phyloP scores from a whole-genome alignment of 2,329 filamentous ascomycete genomes.

The Penicillium sp. region DNA sequence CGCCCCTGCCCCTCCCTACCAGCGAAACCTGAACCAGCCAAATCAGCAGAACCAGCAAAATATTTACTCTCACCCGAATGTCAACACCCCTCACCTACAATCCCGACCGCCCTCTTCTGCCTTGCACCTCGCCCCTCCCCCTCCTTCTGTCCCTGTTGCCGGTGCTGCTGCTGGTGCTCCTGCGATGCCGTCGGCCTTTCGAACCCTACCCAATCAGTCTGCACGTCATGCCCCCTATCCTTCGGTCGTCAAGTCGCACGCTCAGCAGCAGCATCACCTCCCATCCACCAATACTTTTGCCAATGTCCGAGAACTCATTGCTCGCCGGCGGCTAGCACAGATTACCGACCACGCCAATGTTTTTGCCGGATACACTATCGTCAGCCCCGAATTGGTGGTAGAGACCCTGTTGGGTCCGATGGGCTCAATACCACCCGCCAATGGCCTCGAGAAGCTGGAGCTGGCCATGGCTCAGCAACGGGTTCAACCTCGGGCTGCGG shows the following conservation, averaged over 20 bases:
- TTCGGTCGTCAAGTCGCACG: slow-evolving; percentile 30
- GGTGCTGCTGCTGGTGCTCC: slow-evolving; percentile 29
- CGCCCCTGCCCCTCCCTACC: slow-evolving; percentile 21
- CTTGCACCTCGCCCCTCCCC: slow-evolving; percentile 31
- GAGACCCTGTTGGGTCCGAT: slow-evolving; percentile 37
- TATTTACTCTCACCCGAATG: slow-evolving; percentile 12
- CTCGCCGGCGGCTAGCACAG: slow-evolving; percentile 36
- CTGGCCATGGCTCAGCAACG: slow-evolving; percentile 39
- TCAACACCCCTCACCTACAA: slow-evolving; percentile 16
- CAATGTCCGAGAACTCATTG: slow-evolving; percentile 36
- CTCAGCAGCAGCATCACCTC: slow-evolving; percentile 25
- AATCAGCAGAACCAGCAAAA: slow-evolving; percentile 14
- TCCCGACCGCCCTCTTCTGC: slow-evolving; percentile 29
- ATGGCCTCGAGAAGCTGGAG: slow-evolving; percentile 37
- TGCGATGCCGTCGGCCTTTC: slow-evolving; percentile 40
- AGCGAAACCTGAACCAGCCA: slow-evolving; percentile 8
- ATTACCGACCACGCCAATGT: slow-evolving; percentile 41
- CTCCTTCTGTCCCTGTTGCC: slow-evolving; percentile 24
- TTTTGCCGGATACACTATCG: slow-evolving; percentile 38
- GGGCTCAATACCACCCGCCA: slow-evolving; percentile 34
- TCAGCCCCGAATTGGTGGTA: slow-evolving; percentile 38
- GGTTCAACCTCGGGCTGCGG: slow-evolving; percentile 33
- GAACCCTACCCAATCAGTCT: slow-evolving; percentile 29
- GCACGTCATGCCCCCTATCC: slow-evolving; percentile 33
- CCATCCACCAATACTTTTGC: slow-evolving; percentile 34